A percentile compares a stretch with the other conserved stretches of the same genome.
Conservation (phyloP, 768 basidiomycete species). For the Suillus paluster region DNA sequence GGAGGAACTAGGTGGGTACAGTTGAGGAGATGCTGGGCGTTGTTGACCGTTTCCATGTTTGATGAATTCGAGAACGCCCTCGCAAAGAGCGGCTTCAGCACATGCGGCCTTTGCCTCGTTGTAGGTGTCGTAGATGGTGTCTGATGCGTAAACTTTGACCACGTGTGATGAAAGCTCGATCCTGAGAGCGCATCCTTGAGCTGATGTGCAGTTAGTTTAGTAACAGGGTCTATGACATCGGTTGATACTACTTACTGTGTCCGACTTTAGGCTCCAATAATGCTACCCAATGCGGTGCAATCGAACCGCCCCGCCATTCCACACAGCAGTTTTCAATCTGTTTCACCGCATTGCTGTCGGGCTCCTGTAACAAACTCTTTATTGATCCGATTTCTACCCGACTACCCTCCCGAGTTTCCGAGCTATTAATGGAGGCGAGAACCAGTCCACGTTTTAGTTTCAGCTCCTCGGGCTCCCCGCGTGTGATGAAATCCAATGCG, state of each 20-base stretch:
- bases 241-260: slow-evolving; percentile 40
- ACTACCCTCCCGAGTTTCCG: slow-evolving; percentile 23
- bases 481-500: slow-evolving; percentile 59
- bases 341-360: slow-evolving; percentile 27
- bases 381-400: neutral
- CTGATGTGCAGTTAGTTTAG: slow-evolving; percentile 31
- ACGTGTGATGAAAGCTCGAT: slow-evolving; percentile 56
- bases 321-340: slow-evolving; percentile 58
- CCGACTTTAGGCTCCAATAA: slow-evolving; percentile 51
- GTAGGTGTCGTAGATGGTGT: slow-evolving; percentile 44
- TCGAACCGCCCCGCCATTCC: slow-evolving; percentile 56
- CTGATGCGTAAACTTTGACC: slow-evolving; percentile 56
- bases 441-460: slow-evolving; percentile 39
- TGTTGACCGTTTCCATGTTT: slow-evolving; percentile 56
- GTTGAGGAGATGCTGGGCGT: slow-evolving; percentile 34
- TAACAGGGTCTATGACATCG: neutral
- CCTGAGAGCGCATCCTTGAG: slow-evolving; percentile 59
- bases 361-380: neutral
- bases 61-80: slow-evolving; percentile 64
- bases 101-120: slow-evolving; percentile 55
- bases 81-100: slow-evolving; percentile 54
- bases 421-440: slow-evolving; percentile 28
- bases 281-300: slow-evolving; percentile 57
- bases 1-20: slow-evolving; percentile 8
- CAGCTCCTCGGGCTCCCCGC: slow-evolving; percentile 45